phyloP scores from a whole-genome alignment of 306 rosid species.

The Arachis hypogaea region DNA sequence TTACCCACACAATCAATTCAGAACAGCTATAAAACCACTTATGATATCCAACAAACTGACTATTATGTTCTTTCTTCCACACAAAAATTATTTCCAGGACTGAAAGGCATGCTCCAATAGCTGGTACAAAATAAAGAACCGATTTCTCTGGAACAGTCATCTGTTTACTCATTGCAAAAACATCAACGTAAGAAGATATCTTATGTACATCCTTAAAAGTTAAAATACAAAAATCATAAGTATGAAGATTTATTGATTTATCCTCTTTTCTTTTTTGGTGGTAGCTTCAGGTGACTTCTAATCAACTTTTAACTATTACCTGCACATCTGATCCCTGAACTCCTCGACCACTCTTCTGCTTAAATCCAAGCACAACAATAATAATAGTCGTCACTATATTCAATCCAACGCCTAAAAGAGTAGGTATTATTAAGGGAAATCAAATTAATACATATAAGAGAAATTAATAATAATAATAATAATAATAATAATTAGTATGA shows the following conservation, averaged over 20 bases:
- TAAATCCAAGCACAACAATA: conserved; percentile 53
- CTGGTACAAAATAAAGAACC: conserved; percentile 61
- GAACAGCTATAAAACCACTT: conserved; percentile 76
- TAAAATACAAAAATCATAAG: not conserved
- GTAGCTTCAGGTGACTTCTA: not conserved
- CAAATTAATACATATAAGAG: conserved; percentile 21
- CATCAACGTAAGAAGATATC: conserved; percentile 35
- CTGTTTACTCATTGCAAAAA: conserved; percentile 47
- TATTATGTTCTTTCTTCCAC: conserved; percentile 50
- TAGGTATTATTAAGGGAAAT: conserved; percentile 61
- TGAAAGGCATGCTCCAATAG: conserved; percentile 68
- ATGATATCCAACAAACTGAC: conserved; percentile 52
- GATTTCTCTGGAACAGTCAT: conserved; percentile 50
- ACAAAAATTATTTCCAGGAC: conserved; percentile 61
- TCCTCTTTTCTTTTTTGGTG: not conserved
- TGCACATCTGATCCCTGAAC: conserved; percentile 52
- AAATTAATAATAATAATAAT: not conserved
- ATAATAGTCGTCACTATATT: conserved; percentile 63
- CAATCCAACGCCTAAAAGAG: conserved; percentile 72
- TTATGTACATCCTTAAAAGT: conserved; percentile 5
- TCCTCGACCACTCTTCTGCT: conserved; percentile 39
- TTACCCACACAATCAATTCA: conserved; percentile 82
- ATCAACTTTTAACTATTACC: conserved; percentile 18
- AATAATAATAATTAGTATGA: conserved; percentile 26
- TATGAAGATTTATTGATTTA: not conserved